Conservation (phyloP, 1,284 basidiomycete genomes). For the Cutaneotrichosporon sp. region DNA sequence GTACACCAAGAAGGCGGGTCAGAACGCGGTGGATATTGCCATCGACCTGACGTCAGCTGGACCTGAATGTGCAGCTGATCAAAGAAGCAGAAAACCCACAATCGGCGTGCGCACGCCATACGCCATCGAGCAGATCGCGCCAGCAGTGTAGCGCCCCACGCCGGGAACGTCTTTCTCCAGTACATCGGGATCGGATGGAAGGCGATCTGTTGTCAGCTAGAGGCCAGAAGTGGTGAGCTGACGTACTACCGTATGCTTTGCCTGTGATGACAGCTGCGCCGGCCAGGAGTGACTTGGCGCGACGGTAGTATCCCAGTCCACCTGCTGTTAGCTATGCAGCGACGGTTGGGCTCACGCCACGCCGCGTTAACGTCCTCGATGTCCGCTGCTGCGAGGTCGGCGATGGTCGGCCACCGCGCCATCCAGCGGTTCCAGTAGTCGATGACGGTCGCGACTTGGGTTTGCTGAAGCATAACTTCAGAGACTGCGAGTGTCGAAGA, state of each 20-base stretch:
- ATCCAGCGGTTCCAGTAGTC: conserved; percentile 86
- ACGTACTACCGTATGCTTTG: conserved; percentile 49
- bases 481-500: conserved; percentile 52
- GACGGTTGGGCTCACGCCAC: conserved; percentile 65
- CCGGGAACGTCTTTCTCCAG: conserved; percentile 83
- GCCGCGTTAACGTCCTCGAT: conserved; percentile 78
- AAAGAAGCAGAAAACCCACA: conserved; percentile 52
- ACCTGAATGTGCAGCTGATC: neutral
- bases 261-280: conserved; percentile 75
- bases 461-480: conserved; percentile 97
- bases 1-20: conserved; percentile 71
- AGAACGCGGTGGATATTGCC: conserved; percentile 84
- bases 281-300: conserved; percentile 70
- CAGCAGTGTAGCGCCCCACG: conserved; percentile 79
- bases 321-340: conserved; percentile 16
- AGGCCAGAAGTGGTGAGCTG: neutral
- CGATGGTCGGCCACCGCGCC: conserved; percentile 74
- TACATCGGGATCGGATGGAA: conserved; percentile 73
- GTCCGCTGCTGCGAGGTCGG: conserved; percentile 66
- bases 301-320: conserved; percentile 82
- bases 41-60: conserved; percentile 60
- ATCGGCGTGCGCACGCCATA: conserved; percentile 78
- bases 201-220: conserved; percentile 41
- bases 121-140: conserved; percentile 81
- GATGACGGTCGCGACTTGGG: conserved; percentile 77